Conservation (phyloP, 2,329 filamentous ascomycete genomes). For the Aspergillus vadensis region DNA sequence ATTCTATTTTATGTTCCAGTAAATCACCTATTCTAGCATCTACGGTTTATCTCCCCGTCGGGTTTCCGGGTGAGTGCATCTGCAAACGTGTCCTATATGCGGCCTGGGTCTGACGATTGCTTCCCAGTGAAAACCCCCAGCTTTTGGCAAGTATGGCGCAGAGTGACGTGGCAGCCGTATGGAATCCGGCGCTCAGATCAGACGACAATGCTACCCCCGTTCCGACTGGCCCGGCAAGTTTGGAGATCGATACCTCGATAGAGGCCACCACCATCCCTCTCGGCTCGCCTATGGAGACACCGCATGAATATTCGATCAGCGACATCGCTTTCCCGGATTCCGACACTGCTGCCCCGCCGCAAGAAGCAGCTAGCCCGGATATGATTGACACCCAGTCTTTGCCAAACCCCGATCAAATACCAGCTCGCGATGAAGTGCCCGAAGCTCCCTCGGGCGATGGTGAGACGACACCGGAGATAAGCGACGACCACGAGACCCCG, state of each 20-base stretch:
- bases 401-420: not conserved
- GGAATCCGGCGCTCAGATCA: conserved; percentile 59
- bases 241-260: conserved; percentile 10
- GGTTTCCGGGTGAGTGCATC: conserved; percentile 24
- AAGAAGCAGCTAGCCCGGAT: conserved; percentile 14
- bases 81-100: conserved; percentile 33
- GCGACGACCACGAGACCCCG: not conserved
- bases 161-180: conserved; percentile 40
- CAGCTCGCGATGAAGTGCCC: not conserved
- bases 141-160: conserved; percentile 27
- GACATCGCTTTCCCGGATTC: not conserved
- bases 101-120: conserved; percentile 13
- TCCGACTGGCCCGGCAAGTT: conserved; percentile 19
- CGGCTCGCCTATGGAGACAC: conserved; percentile 8
- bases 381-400: conserved; percentile 1
- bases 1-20: conserved; percentile 15
- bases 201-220: conserved; percentile 33
- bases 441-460: not conserved
- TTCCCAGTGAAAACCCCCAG: conserved; percentile 12
- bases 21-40: conserved; percentile 7
- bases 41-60: conserved; percentile 18
- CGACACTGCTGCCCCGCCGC: conserved; percentile 15
- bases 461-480: not conserved
- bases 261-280: conserved; percentile 8
- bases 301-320: not conserved